phyloP scores from a whole-genome alignment of 1,284 basidiomycete species.

The Tilletia indica region DNA sequence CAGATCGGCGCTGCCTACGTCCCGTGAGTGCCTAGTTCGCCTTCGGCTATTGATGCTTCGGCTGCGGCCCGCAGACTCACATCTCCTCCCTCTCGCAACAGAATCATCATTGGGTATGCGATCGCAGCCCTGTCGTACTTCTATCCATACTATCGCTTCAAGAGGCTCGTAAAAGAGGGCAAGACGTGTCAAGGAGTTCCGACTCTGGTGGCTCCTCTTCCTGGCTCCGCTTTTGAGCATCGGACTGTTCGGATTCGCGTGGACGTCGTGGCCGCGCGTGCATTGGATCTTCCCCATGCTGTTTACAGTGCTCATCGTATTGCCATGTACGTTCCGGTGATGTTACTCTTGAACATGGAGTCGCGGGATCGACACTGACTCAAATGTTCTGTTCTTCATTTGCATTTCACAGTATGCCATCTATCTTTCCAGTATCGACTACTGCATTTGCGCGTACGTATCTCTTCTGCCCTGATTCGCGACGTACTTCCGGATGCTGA shows the following conservation, averaged over 20 bases:
- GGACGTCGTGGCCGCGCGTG: conserved; percentile 56
- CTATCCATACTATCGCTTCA: conserved; percentile 31
- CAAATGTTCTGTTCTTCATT: neutral
- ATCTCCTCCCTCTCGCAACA: neutral
- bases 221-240: conserved; percentile 57
- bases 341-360: conserved; percentile 18
- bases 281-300: conserved; percentile 60
- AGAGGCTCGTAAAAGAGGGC: conserved; percentile 41
- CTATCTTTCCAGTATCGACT: conserved; percentile 21
- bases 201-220: conserved; percentile 57
- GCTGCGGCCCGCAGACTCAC: neutral
- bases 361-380: neutral
- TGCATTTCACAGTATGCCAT: conserved; percentile 28
- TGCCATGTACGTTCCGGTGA: conserved; percentile 39
- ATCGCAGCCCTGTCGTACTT: conserved; percentile 56
- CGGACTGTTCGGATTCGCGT: conserved; percentile 59
- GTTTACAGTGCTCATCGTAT: conserved; percentile 57
- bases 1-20: conserved; percentile 56
- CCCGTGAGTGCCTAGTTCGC: conserved; percentile 27
- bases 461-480: conserved; percentile 17
- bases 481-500: conserved; percentile 57
- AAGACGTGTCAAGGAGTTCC: conserved; percentile 51
- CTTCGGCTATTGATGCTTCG: neutral
- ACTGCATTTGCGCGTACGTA: conserved; percentile 19
- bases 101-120: conserved; percentile 57